Evolutionary conservation across 306 rosid species (phyloP).

Genomic region (Luffa acutangula): DNA sequence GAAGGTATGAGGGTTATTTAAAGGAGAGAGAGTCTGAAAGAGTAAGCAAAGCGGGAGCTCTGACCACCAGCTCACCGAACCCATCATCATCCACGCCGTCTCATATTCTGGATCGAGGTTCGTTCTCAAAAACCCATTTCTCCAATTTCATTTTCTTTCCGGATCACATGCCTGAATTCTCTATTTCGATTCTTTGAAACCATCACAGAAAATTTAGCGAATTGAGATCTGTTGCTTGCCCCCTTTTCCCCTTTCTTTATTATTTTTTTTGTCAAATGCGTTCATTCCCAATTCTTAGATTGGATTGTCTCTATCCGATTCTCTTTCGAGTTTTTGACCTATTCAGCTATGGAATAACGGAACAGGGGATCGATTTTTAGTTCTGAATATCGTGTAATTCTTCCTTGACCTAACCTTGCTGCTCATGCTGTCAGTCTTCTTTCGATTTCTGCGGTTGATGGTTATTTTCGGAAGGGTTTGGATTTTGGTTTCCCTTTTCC

Average conservation of each 20-base stretch:
- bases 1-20: neutral
- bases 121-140: neutral
- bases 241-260: neutral
- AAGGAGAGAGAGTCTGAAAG: neutral
- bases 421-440: too few species aligned
- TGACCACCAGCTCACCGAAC: neutral
- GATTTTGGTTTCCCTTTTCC: too few species aligned
- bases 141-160: neutral
- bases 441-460: too few species aligned
- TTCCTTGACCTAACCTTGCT: too few species aligned
- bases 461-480: too few species aligned
- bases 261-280: neutral
- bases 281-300: neutral
- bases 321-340: neutral
- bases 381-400: neutral
- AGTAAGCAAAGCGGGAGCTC: conserved; percentile 5
- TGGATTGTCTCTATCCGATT: neutral
- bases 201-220: neutral
- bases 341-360: neutral
- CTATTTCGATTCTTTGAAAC: neutral
- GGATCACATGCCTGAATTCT: neutral
- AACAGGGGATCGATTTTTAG: conserved; percentile 5
- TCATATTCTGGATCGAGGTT: neutral
- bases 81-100: neutral
- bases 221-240: neutral